Base-by-base conservation (phyloP, 208 protist genomes). In the Acanthamoeba castellanii region DNA sequence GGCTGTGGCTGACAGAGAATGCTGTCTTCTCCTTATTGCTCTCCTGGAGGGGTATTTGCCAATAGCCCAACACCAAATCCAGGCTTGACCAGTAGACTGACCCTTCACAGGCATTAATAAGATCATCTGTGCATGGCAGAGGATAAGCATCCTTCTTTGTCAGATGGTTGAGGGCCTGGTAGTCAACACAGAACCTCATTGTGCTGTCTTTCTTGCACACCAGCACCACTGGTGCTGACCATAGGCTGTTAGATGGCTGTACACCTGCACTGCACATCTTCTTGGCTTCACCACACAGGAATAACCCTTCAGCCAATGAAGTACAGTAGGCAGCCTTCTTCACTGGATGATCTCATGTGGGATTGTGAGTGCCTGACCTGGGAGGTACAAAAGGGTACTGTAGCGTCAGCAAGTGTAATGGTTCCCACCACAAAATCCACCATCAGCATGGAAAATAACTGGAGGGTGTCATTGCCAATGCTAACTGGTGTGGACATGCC, bases 101-200 rank as follows among this genome's bases (percentile, higher is more conserved):
- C 7, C 64, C 52, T 25, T n/a, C 6, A 9, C 95, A 4, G 5
- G 11, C 7, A 16, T 95, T 18, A 3, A 95, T 4, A 5, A 66
- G 20, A 32, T 95, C 92, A 30, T 27, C 59, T 3, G 95, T 95
- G 16, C 7, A 27, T 34, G 76, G 94, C 2, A 95, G 42, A 13
- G 94, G 94, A 37, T 95, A 95, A 3, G 22, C 74, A 90, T 95
- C 88, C 52, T 90, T 82, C 88, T 95, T 95, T 4, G 61, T 95
- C 13, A 95, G 42, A 20, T 3, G 7, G 37, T 95, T 95, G n/a
- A 95, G 72, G 27, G 4, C 74, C 4, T 14, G 61, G 50, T 95
- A 95, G 42, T 95, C 92, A 30, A 95, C 92, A 76, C 45, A 93
- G 34, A 93, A 93, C 45, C 88, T 11, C 55, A 81, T 6, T 20